phyloP scores from a whole-genome alignment of 495 filamentous ascomycete species.

The Penicillium bovifimosum region DNA sequence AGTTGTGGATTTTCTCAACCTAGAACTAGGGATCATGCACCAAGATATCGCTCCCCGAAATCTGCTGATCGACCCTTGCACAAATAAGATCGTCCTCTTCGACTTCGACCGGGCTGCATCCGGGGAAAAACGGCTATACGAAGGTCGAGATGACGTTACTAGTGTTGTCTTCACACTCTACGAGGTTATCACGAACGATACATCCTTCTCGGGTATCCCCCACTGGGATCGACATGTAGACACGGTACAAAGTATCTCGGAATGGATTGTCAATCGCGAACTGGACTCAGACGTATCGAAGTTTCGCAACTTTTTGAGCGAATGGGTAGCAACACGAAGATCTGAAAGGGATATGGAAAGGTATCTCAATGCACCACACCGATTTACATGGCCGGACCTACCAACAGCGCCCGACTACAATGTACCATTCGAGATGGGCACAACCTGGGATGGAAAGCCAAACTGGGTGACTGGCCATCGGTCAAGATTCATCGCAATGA shows the following conservation, averaged over 20 bases:
- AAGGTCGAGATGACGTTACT: conserved; percentile 33
- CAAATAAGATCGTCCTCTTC: conserved; percentile 32
- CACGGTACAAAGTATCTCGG: conserved; percentile 16
- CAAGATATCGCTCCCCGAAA: conserved; percentile 39
- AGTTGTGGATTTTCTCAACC: conserved; percentile 37
- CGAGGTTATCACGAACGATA: conserved; percentile 38
- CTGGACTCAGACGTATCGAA: conserved; percentile 20
- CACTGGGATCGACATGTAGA: conserved; percentile 17
- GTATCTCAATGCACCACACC: conserved; percentile 17
- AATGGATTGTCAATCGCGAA: conserved; percentile 17
- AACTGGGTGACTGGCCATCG: conserved; percentile 13
- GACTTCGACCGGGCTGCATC: conserved; percentile 34
- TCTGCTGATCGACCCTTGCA: conserved; percentile 29
- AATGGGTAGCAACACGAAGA: conserved; percentile 16
- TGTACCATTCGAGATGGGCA: conserved; percentile 17
- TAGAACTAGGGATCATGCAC: conserved; percentile 35
- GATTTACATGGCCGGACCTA: conserved; percentile 18
- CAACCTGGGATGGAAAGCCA: conserved; percentile 14
- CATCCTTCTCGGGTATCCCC: conserved; percentile 14
- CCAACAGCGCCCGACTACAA: conserved; percentile 17
- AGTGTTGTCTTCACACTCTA: conserved; percentile 35
- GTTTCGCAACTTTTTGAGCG: conserved; percentile 20
- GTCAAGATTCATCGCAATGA: conserved; percentile 12
- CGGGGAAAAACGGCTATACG: conserved; percentile 13
- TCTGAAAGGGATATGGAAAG: conserved; percentile 13